Conservation (phyloP, 2,329 filamentous ascomycete species). For the Proliferodiscus dingleyae region DNA sequence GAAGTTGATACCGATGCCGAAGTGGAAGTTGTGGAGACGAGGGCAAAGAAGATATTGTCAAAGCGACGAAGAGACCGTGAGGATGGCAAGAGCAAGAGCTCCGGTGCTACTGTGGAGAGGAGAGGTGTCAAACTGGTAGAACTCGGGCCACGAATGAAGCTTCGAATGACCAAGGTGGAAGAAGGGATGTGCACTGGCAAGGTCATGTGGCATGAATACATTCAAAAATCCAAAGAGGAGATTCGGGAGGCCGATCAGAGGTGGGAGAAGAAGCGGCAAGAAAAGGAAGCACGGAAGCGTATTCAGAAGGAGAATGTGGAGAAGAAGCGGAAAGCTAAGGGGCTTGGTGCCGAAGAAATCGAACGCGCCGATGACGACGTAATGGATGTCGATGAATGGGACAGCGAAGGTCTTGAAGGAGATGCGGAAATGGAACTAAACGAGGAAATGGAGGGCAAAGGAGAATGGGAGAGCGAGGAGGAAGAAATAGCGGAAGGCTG, state of each 20-base stretch:
- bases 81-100: constrained; percentile 40
- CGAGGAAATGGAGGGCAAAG: constrained; percentile 30
- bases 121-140: constrained; percentile 89
- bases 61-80: constrained; percentile 41
- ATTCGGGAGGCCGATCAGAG: constrained; percentile 71
- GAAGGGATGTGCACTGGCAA: constrained; percentile 87
- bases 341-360: constrained; percentile 42
- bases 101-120: constrained; percentile 51
- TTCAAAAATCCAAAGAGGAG: constrained; percentile 78
- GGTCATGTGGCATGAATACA: constrained; percentile 96
- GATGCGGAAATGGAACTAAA: constrained; percentile 32
- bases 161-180: constrained; percentile 92
- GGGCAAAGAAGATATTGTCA: constrained; percentile 56
- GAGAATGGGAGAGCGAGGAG: constrained; percentile 31
- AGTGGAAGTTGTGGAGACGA: constrained; percentile 72
- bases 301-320: constrained; percentile 89
- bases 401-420: constrained; percentile 31
- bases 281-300: constrained; percentile 77
- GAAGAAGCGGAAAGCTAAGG: constrained; percentile 64
- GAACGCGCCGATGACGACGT: constrained; percentile 46
- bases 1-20: constrained; percentile 94
- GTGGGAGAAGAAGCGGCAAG: constrained; percentile 72
- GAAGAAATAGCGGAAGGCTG: constrained; percentile 31
- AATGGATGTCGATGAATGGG: constrained; percentile 41
- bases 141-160: constrained; percentile 80